These are phyloP conservation scores for Coemansia biformis DNA, from an alignment of 192 early-diverging fungal species.

Conservation along the genomic window DNA sequence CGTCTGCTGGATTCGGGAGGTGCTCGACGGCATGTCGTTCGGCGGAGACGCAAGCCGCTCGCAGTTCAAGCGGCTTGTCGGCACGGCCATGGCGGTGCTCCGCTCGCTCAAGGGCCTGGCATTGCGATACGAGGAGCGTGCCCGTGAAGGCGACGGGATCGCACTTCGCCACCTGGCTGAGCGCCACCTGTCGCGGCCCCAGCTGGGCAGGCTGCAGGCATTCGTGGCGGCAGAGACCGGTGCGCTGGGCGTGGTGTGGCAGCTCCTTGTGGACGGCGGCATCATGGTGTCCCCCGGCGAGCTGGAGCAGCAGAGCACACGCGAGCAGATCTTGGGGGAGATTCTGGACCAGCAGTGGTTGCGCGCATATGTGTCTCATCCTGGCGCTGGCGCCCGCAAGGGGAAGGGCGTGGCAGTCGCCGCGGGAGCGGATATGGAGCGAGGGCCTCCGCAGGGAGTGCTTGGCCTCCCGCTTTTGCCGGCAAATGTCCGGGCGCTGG, in stretches of 20 bases:
- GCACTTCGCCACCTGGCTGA: no score
- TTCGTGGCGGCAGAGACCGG: constrained; percentile 17
- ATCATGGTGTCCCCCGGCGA: constrained; percentile 48
- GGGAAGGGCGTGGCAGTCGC: constrained; percentile 6
- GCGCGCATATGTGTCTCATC: not conserved
- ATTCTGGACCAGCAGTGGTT: constrained; percentile 40
- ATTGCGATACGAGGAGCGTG: not conserved
- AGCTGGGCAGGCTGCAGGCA: constrained; percentile 10
- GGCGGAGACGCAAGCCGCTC: constrained; percentile 13
- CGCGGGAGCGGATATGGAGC: no score
- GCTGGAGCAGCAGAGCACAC: constrained; percentile 20
- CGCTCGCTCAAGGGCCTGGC: constrained; percentile 19
- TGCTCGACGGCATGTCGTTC: constrained; percentile 33
- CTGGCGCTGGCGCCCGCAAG: constrained; percentile 1
- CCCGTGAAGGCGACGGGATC: not conserved
- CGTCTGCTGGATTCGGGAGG: constrained; percentile 41
- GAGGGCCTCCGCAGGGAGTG: not conserved
- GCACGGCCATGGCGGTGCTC: constrained; percentile 11
- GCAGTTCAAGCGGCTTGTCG: constrained; percentile 19
- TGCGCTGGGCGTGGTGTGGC: constrained; percentile 30
- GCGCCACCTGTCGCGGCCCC: constrained; percentile 1
- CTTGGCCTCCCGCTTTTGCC: constrained; percentile 21
- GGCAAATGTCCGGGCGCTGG: constrained; percentile 18
- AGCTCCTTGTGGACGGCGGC: constrained; percentile 35
- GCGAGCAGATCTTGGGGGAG: constrained; percentile 33